Percentiles rank a stretch among this genome's conserved stretches.
Evolutionary conservation across 192 early-diverging fungal genomes (phyloP).

Genomic region (Rhizophagus prolifer): DNA sequence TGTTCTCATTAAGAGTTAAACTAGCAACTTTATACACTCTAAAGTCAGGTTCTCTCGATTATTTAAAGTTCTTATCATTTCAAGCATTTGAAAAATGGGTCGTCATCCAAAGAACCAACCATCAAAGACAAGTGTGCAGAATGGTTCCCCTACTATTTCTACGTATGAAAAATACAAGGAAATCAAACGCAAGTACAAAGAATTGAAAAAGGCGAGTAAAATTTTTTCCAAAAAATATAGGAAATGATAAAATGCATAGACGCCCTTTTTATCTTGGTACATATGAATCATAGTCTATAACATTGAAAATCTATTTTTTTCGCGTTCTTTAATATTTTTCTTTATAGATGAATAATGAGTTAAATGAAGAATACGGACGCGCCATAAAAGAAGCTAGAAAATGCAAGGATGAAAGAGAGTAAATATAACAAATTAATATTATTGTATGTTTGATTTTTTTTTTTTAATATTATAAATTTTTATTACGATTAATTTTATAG

Average conservation of each 20-base stretch:
- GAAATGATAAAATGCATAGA: not conserved
- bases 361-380: slow-evolving; percentile 3
- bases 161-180: slow-evolving; percentile 1
- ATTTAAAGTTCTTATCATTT: not conserved
- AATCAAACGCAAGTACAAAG: not conserved
- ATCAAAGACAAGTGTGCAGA: not conserved
- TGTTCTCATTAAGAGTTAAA: too few relatives aligned
- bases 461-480: not conserved
- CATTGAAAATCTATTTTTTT: not conserved
- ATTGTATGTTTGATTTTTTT: not conserved
- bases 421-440: not conserved
- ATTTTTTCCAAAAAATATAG: not conserved
- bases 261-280: not conserved
- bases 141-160: not conserved
- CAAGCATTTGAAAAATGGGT: not conserved
- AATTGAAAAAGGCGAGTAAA: not conserved
- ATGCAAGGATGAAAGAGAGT: slow-evolving; percentile 9
- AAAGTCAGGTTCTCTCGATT: not conserved
- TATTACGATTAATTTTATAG: not conserved
- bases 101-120: not conserved
- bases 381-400: not conserved
- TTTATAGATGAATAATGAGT: not conserved
- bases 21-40: too few relatives aligned
- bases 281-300: too few relatives aligned
- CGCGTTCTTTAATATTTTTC: not conserved